These are phyloP conservation scores for Trichoderma asperellum DNA, from an alignment of 2,329 filamentous ascomycete genomes.

Conservation along the genomic window DNA sequence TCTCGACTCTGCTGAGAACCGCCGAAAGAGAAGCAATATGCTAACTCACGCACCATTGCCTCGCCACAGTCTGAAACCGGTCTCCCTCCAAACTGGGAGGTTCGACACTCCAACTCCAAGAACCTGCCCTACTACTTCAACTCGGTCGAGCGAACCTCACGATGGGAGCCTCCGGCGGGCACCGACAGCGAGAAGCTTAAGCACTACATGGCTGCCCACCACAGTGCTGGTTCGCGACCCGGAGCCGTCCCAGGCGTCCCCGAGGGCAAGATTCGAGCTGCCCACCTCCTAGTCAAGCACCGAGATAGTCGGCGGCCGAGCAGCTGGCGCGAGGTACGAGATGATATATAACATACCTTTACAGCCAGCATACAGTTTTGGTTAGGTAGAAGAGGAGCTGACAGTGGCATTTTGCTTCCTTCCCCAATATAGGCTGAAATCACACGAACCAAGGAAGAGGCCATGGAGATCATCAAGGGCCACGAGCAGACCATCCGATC, in stretches of 20 bases:
- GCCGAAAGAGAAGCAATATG: neutral
- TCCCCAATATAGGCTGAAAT: conserved; percentile 66
- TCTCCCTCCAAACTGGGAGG: conserved; percentile 87
- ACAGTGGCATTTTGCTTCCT: conserved; percentile 16
- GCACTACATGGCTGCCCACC: conserved; percentile 87
- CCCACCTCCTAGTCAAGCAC: conserved; percentile 94
- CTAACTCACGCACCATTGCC: neutral
- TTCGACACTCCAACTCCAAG: conserved; percentile 97
- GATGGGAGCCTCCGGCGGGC: conserved; percentile 89
- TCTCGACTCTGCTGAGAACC: neutral
- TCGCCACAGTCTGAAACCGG: conserved; percentile 68
- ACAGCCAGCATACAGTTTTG: neutral
- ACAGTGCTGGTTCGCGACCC: conserved; percentile 61
- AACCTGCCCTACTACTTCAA: conserved; percentile 99
- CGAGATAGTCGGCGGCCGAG: conserved; percentile 82
- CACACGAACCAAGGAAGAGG: conserved; percentile 85
- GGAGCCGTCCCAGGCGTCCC: conserved; percentile 48
- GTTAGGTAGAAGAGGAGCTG: neutral
- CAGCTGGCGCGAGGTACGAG: conserved; percentile 79
- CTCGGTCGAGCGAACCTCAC: conserved; percentile 78
- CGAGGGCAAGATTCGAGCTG: conserved; percentile 88
- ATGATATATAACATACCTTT: neutral
- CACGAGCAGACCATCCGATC: conserved; percentile 77
- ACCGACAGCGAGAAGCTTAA: conserved; percentile 94
- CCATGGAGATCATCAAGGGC: conserved; percentile 72